Evolutionary conservation across 2,329 filamentous ascomycete species (phyloP).

Genomic region (Colletotrichum paranaense): DNA sequence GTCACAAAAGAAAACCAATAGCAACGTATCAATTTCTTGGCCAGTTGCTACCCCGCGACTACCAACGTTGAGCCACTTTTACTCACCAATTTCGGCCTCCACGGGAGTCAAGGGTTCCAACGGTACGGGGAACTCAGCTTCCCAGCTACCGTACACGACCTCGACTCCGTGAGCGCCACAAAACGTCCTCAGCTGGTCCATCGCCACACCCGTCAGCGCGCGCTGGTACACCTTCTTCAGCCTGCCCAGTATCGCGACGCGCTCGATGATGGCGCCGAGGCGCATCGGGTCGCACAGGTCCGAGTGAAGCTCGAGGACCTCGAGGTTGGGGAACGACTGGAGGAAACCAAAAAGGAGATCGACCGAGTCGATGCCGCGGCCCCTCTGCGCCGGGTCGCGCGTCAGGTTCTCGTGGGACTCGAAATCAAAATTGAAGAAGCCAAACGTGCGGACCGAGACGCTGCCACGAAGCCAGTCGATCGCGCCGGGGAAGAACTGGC

Average conservation of each 20-base stretch:
- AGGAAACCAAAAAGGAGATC: conserved; percentile 34
- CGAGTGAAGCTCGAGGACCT: conserved; percentile 35
- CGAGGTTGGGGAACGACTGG: conserved; percentile 36
- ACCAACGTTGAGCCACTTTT: background rate
- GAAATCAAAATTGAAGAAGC: conserved; percentile 50
- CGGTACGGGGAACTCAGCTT: conserved; percentile 25
- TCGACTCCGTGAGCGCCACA: conserved; percentile 28
- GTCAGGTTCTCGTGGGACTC: conserved; percentile 34
- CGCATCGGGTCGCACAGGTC: conserved; percentile 1
- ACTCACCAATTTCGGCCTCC: conserved; percentile 26
- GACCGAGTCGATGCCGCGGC: conserved; percentile 13
- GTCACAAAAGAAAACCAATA: background rate
- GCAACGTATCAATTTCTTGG: background rate
- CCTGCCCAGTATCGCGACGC: conserved; percentile 4
- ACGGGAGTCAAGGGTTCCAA: conserved; percentile 9
- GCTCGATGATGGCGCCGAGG: conserved; percentile 16
- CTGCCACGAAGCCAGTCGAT: conserved; percentile 50
- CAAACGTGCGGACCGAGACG: conserved; percentile 46
- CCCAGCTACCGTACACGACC: conserved; percentile 25
- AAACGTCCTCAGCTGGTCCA: conserved; percentile 28
- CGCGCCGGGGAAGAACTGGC: conserved; percentile 42
- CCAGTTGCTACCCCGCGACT: background rate
- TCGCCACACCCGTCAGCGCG: conserved; percentile 24
- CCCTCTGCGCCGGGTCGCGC: conserved; percentile 18
- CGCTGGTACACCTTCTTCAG: conserved; percentile 28